Evolutionary conservation across 2,329 filamentous ascomycete species (phyloP).

Genomic region (Boeremia exigua): DNA sequence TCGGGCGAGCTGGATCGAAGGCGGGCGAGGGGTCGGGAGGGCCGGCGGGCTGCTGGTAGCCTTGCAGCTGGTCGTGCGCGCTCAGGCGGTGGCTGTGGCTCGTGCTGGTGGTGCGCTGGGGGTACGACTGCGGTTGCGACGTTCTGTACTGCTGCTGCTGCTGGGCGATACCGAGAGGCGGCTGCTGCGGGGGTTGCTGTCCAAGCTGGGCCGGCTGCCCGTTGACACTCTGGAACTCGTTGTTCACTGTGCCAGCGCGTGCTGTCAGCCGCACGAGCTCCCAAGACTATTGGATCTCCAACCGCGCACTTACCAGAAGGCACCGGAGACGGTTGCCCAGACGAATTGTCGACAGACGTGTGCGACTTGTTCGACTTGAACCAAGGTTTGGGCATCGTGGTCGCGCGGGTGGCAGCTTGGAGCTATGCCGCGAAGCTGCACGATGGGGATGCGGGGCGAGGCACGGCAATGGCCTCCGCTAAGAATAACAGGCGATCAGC

Average conservation of each 20-base stretch:
- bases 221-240: slow-evolving; percentile 31
- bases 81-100: slow-evolving; percentile 41
- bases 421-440: slow-evolving; percentile 30
- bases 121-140: slow-evolving; percentile 25
- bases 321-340: slow-evolving; percentile 44
- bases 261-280: slow-evolving; percentile 40
- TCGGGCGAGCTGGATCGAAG: slow-evolving; percentile 22
- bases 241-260: slow-evolving; percentile 45
- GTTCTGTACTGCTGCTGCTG: slow-evolving; percentile 15
- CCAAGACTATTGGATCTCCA: slow-evolving; percentile 27
- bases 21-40: slow-evolving; percentile 29
- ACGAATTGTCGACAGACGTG: slow-evolving; percentile 44
- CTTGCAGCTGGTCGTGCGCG: slow-evolving; percentile 41
- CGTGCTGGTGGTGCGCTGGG: slow-evolving; percentile 40
- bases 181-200: slow-evolving; percentile 18
- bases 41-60: slow-evolving; percentile 33
- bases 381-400: slow-evolving; percentile 48
- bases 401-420: slow-evolving; percentile 33
- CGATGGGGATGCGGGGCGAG: slow-evolving; percentile 28
- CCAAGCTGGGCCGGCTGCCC: slow-evolving; percentile 19
- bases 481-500: slow-evolving; percentile 43
- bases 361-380: slow-evolving; percentile 49
- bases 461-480: slow-evolving; percentile 34
- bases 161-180: slow-evolving; percentile 15
- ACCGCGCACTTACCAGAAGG: slow-evolving; percentile 42